Evolutionary conservation across 495 filamentous ascomycete species (phyloP).

Genomic region (Lophiotrema nucula): DNA sequence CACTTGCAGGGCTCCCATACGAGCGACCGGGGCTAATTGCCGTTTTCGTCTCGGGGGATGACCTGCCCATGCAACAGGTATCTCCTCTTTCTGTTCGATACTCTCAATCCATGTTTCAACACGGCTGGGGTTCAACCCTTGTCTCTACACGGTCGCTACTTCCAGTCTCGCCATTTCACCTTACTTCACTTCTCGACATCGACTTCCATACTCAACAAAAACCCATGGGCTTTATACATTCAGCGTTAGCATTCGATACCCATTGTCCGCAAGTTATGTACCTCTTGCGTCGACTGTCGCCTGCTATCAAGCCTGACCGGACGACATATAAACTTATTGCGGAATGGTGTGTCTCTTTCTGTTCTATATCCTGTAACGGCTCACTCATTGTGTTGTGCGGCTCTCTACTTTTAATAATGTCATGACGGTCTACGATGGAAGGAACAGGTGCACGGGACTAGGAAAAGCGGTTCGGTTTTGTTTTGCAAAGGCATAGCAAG

Average conservation of each 20-base stretch:
- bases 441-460: too few relatives aligned
- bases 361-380: slow-evolving; percentile 13
- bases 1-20: slow-evolving; percentile 24
- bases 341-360: not conserved
- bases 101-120: slow-evolving; percentile 1
- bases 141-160: slow-evolving; percentile 4
- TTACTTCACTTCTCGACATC: too few relatives aligned
- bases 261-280: slow-evolving; percentile 15
- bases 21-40: slow-evolving; percentile 19
- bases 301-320: not conserved
- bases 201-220: too few relatives aligned
- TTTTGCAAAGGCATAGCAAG: too few relatives aligned
- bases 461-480: too few relatives aligned
- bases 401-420: not conserved
- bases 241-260: slow-evolving; percentile 7
- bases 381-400: not conserved
- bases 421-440: too few relatives aligned
- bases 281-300: not conserved
- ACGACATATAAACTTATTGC: not conserved
- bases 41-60: slow-evolving; percentile 12
- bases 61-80: not conserved
- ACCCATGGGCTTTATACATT: not conserved
- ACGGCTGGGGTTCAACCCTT: not conserved
- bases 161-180: not conserved
- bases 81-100: not conserved